Base-by-base conservation (phyloP, 2,329 filamentous ascomycete species). In the Alternaria sp. region DNA sequence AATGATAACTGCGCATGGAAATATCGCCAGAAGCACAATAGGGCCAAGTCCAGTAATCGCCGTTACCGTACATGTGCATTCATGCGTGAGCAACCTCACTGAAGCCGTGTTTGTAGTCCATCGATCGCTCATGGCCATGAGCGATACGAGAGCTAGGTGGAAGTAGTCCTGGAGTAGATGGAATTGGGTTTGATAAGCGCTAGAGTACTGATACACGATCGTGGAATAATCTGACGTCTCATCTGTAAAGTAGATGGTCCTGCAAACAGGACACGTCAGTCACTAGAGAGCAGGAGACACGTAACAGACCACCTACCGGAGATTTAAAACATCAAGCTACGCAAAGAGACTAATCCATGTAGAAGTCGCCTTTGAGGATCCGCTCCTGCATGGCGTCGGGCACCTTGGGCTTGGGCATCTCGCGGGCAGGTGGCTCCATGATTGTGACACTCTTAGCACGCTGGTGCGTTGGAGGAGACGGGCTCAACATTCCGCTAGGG, bases 341-440 rank as follows among this genome's bases (percentile, higher is more conserved):
- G n/a, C 54, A 47, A 30, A 38, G 54, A 49, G 41, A 39, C 65
- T 84, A 97, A 75, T 97, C 94, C 93, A 98, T 97, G 83, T 95
- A 95, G 74, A 99, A 98, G 75, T 99, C 95, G 46, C 94, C 95
- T 82, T 97, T 95, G 68, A 99, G 86, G 72, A 99, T 98, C 68
- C 96, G 89, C 85, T 99, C 95, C 80, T 97, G 94, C 82, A 97
- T 95, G 64, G 91, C 91, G 81, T 99, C 95, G 30, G 94, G 94
- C 28, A 81, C 78, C 65, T 79, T 80, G 32, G 79, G 74, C 83
- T 94, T 96, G 42, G 83, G 82, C 71, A 84, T 84, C 67, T 85
- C 80, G 57, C 81, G 81, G 5, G 81, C 81, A 26, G 86, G 86
- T 52, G 83, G 83, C 70, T 88, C 86, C 84, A 87, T 85, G 63